Conservation (phyloP, 75 land plant species). For the Selaginella moellendorffii region DNA sequence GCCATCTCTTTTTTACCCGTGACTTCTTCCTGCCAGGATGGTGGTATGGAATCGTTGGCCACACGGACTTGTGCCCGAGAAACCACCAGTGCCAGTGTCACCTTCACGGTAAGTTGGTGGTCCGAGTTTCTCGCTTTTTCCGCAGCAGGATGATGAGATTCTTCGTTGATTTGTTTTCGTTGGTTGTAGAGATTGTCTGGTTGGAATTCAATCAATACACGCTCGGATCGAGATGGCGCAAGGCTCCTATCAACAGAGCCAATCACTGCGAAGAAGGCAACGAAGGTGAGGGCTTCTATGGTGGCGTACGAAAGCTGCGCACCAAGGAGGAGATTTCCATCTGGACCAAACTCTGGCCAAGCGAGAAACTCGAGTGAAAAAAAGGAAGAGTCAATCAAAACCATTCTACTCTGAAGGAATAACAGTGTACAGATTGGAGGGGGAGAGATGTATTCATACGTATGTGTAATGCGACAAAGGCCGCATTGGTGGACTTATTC, state of each 20-base stretch:
- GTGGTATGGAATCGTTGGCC: slow-evolving; percentile 96
- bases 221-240: slow-evolving; percentile 75
- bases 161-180: background rate
- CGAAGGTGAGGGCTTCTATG: slow-evolving; percentile 78
- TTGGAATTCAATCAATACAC: slow-evolving; percentile 87
- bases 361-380: slow-evolving; percentile 54
- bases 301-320: slow-evolving; percentile 67
- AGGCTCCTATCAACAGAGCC: slow-evolving; percentile 39
- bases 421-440: too few species aligned
- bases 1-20: background rate
- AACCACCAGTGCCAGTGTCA: slow-evolving; percentile 46
- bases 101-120: slow-evolving; percentile 35
- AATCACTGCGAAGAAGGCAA: slow-evolving; percentile 75
- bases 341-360: slow-evolving; percentile 73
- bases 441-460: too few species aligned
- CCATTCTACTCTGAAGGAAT: too few species aligned
- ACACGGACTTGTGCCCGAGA: slow-evolving; percentile 60
- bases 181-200: slow-evolving; percentile 44
- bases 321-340: slow-evolving; percentile 46
- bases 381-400: too few species aligned
- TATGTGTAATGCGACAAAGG: too few species aligned
- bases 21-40: slow-evolving; percentile 41
- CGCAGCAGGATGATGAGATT: too few species aligned
- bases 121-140: too few species aligned
- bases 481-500: too few species aligned